Percentiles rank a stretch among this genome's conserved stretches.
These are phyloP conservation scores for Pyracantha coccinea DNA, from an alignment of 331 rosid genomes.

Conservation along the genomic window DNA sequence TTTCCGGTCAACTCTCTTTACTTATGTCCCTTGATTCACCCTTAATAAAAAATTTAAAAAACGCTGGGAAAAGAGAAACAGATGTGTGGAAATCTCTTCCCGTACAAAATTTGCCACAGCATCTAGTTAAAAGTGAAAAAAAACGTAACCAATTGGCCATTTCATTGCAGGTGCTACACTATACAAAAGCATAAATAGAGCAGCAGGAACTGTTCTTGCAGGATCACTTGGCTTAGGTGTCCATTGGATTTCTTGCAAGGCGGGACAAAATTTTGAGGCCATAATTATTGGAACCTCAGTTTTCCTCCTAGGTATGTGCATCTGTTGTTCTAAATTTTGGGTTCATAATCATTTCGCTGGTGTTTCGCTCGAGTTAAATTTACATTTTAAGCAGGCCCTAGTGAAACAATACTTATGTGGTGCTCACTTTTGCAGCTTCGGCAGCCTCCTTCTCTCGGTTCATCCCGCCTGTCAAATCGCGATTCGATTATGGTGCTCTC, in stretches of 20 bases:
- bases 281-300: slow-evolving; percentile 41
- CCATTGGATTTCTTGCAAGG: slow-evolving; percentile 53
- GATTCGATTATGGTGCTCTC: slow-evolving; percentile 69
- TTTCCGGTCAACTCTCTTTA: not conserved
- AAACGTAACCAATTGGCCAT: not conserved
- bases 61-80: not conserved
- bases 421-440: slow-evolving; percentile 41
- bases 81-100: not conserved
- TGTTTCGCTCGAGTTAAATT: not conserved
- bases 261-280: slow-evolving; percentile 57
- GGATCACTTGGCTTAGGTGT: slow-evolving; percentile 56
- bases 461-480: slow-evolving; percentile 54
- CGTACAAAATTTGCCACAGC: not conserved
- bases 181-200: slow-evolving; percentile 46
- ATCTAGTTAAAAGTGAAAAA: not conserved
- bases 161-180: slow-evolving; percentile 59
- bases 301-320: slow-evolving; percentile 47
- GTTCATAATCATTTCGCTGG: not conserved
- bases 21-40: not conserved
- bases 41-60: too few species aligned
- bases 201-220: slow-evolving; percentile 57
- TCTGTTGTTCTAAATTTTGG: not conserved
- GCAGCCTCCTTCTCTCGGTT: slow-evolving; percentile 74
- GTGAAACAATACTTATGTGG: slow-evolving; percentile 25
- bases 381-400: slow-evolving; percentile 30